Conservation (phyloP, 345 rosid genomes). For the Orychophragmus violaceus region DNA sequence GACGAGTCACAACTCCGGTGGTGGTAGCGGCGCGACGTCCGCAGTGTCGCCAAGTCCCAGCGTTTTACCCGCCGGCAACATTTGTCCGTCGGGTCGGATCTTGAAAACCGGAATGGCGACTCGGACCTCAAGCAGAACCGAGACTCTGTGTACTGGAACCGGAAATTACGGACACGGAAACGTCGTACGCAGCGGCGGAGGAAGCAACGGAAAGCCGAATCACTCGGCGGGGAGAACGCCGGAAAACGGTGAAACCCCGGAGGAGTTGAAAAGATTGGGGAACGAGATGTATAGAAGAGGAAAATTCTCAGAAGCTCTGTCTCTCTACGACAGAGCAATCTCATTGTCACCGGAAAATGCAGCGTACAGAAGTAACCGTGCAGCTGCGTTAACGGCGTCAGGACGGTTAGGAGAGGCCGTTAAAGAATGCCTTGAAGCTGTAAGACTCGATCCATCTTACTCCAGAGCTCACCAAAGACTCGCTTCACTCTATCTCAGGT, state of each 20-base stretch:
- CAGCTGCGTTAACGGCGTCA: conserved; percentile 74
- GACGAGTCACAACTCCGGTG: conserved; percentile 5
- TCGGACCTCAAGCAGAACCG: conserved; percentile 47
- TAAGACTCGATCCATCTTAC: conserved; percentile 63
- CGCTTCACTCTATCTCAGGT: conserved; percentile 75
- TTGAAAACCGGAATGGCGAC: conserved; percentile 47
- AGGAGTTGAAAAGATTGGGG: conserved; percentile 73
- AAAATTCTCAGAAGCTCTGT: conserved; percentile 61
- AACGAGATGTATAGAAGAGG: conserved; percentile 82
- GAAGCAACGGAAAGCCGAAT: not conserved
- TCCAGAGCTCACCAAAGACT: conserved; percentile 77
- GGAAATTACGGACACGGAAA: conserved; percentile 95
- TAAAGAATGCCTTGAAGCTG: conserved; percentile 83
- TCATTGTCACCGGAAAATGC: conserved; percentile 63
- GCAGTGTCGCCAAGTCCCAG: conserved; percentile 35
- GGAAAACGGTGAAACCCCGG: conserved; percentile 43
- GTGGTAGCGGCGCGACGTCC: conserved; percentile 26
- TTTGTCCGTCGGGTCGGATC: conserved; percentile 89
- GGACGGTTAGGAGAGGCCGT: conserved; percentile 74
- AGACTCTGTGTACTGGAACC: conserved; percentile 62
- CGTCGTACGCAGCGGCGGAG: conserved; percentile 49
- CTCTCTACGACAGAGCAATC: conserved; percentile 70
- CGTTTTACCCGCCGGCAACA: conserved; percentile 71
- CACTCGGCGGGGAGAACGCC: conserved; percentile 53
- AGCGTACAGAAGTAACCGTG: conserved; percentile 73